Base-by-base conservation (phyloP, 2,329 filamentous ascomycete genomes). In the Aspergillus neoniger region DNA sequence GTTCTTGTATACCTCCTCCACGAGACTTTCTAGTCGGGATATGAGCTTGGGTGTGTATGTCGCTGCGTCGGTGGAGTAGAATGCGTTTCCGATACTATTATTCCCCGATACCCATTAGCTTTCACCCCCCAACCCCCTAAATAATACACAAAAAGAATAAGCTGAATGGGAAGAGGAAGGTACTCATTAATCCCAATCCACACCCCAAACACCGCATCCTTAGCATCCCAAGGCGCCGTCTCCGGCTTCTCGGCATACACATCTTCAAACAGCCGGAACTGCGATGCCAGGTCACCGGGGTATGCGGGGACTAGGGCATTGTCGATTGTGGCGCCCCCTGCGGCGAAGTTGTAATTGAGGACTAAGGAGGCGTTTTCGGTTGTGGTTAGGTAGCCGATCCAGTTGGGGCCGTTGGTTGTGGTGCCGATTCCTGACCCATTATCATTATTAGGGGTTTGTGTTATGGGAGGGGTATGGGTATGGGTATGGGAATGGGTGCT, bases 281-380 rank as follows among this genome's bases (percentile, higher is more conserved):
- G 75, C 4, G 68, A 65, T 14, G 85, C 77, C 70, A 88, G 80
- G 67, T 86, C 73, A 36, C 81, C 78, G 4, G 70, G 58, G 60
- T 83, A 85, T 0, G 83, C 85, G 2, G 76, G 68, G 2, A 89
- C 78, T 4, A 88, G 77, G 2, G 69, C 73, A 9, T 80, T 77
- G 65, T 85, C 81, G 25, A 85, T 81, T 0, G 82, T 83, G 1
- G 84, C 84, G 43, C 83, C 84, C 47, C 83, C 82, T 32, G 80
- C 79, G 0, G 83, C 84, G 36, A 86, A 75, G 71, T 86, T 84
- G 69, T 85, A 86, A 12, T 79, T 80, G 17, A 81, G 74, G 3
- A 85, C 66, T 0, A 77, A 63, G 0, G 81, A 81, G 2, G 69
- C 70, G 66, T 85, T 85, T 64, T 82, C 77, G 53, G 77, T 75